A percentile compares a stretch with the other conserved stretches of the same genome.
These are phyloP conservation scores for Tulasnella sp. DNA, from an alignment of 768 basidiomycete species.

Conservation along the genomic window DNA sequence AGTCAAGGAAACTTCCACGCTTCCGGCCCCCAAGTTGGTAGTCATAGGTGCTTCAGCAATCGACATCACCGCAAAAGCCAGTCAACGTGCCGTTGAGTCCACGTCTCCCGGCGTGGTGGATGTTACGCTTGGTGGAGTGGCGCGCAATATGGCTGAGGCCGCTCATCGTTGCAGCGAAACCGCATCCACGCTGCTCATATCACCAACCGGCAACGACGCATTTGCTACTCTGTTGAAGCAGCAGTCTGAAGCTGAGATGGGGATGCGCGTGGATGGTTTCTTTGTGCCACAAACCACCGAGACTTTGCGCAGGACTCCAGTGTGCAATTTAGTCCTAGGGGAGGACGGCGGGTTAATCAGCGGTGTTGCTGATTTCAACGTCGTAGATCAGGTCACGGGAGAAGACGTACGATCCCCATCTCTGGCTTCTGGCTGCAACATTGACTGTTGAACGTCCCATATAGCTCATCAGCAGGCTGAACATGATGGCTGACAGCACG, in stretches of 20 bases:
- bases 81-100: constrained; percentile 47
- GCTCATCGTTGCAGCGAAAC: constrained; percentile 55
- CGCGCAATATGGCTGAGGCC: constrained; percentile 91
- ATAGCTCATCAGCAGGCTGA: not conserved
- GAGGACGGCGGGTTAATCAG: constrained; percentile 62
- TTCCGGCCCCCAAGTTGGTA: constrained; percentile 44
- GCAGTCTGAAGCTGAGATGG: constrained; percentile 51
- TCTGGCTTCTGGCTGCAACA: not conserved
- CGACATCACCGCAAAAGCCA: constrained; percentile 68
- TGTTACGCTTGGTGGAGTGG: constrained; percentile 82
- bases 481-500: not conserved
- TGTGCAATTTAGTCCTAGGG: constrained; percentile 85
- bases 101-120: constrained; percentile 76
- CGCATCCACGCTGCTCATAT: constrained; percentile 56
- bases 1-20: not conserved
- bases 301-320: constrained; percentile 54
- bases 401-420: constrained; percentile 43
- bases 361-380: constrained; percentile 91
- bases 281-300: constrained; percentile 41
- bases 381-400: constrained; percentile 48
- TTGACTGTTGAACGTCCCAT: not conserved
- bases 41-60: constrained; percentile 86
- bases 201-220: constrained; percentile 70
- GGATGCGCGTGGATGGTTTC: constrained; percentile 77
- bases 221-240: constrained; percentile 65